A percentile compares a stretch with the other conserved stretches of the same genome.
Evolutionary conservation across 1,139 yeast species (phyloP).

Genomic region (Eremothecium gossypii): DNA sequence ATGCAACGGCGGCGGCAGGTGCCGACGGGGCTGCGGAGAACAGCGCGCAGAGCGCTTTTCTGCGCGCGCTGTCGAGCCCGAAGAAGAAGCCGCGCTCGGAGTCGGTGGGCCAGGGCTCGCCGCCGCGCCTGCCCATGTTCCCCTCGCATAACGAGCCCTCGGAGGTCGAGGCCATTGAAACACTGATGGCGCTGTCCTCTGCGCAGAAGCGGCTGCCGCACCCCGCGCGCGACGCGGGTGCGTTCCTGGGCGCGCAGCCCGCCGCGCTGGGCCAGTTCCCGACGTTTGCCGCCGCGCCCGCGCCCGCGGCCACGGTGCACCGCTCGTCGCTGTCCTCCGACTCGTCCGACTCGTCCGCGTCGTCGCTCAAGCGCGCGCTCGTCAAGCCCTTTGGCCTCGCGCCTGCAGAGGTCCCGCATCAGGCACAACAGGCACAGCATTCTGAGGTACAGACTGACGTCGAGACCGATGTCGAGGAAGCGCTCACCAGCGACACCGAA

Average conservation of each 20-base stretch:
- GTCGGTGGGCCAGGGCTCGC: constrained; percentile 10
- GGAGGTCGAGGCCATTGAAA: constrained; percentile 40
- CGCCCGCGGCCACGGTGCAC: not conserved
- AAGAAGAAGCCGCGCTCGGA: constrained; percentile 17
- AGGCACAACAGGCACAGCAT: constrained; percentile 4
- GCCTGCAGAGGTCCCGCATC: constrained; percentile 4
- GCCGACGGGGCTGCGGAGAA: constrained; percentile 21
- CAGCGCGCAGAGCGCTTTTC: constrained; percentile 33
- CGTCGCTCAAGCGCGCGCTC: constrained; percentile 6
- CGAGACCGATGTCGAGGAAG: constrained; percentile 17
- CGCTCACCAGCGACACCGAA: not conserved
- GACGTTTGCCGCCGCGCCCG: not conserved
- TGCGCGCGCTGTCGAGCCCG: constrained; percentile 32
- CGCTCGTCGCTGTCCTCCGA: constrained; percentile 5
- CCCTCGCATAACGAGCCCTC: constrained; percentile 18
- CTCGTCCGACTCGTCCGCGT: constrained; percentile 6
- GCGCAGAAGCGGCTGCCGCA: constrained; percentile 28
- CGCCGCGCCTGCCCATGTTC: constrained; percentile 10
- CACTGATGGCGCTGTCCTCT: constrained; percentile 38
- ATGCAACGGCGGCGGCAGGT: constrained; percentile 9
- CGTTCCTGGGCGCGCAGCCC: not conserved
- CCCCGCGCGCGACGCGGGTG: not conserved
- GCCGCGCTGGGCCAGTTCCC: not conserved
- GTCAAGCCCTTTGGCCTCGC: constrained; percentile 7
- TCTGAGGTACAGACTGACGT: constrained; percentile 16